phyloP scores from a whole-genome alignment of 2,329 filamentous ascomycete species.

The Claviceps lovelessii region DNA sequence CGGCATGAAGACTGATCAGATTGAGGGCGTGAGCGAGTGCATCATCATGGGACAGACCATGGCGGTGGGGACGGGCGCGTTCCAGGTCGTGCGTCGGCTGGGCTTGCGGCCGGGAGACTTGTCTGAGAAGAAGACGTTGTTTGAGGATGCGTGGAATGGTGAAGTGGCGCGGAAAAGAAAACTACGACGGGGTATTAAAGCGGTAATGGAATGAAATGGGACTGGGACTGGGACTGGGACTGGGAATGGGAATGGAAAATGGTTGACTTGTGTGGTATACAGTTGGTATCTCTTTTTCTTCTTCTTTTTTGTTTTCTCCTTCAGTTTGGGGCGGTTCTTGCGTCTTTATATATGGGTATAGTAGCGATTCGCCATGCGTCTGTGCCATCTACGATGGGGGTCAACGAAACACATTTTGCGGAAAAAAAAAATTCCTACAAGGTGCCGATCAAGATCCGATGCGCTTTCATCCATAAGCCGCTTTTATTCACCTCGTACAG shows the following conservation, averaged over 20 bases:
- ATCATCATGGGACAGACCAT: slow-evolving; percentile 98
- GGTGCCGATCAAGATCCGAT: no score
- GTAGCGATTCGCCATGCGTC: no score
- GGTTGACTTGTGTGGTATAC: no score
- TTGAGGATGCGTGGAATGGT: slow-evolving; percentile 52
- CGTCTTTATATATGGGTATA: no score
- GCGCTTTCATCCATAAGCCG: no score
- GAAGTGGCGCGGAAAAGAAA: slow-evolving; percentile 7
- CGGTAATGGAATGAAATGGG: neutral
- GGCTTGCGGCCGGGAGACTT: slow-evolving; percentile 49
- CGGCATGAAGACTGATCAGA: slow-evolving; percentile 78
- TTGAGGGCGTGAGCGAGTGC: slow-evolving; percentile 88
- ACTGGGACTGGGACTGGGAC: no score
- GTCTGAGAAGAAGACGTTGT: slow-evolving; percentile 45
- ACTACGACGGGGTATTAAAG: neutral
- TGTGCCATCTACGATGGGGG: no score
- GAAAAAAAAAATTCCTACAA: neutral
- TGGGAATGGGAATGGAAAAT: no score
- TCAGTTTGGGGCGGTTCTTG: neutral
- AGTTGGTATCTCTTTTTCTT: neutral
- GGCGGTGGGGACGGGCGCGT: slow-evolving; percentile 77
- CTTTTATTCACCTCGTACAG: no score
- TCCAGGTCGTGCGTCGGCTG: slow-evolving; percentile 71
- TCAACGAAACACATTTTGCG: neutral
- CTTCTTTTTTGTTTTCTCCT: neutral